Evolutionary conservation across 352 stramenopile genomes (phyloP), one percentile per base, ranked within the genome.

Genomic region (Halophytophthora batemanensis): DNA sequence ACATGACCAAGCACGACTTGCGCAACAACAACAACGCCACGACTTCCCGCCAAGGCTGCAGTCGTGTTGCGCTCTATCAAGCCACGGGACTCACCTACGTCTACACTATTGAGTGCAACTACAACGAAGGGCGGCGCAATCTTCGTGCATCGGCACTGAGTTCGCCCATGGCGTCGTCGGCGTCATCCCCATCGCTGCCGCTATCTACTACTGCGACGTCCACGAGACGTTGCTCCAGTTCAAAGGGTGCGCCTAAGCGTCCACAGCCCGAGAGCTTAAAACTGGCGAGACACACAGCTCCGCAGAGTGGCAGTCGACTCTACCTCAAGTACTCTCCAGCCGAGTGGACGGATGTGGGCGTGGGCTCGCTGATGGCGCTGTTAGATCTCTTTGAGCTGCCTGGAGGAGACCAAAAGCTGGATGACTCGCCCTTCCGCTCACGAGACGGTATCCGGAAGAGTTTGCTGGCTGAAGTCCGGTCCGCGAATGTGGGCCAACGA

Each of bases 101-200:
- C 39, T 97, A 97, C 68, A 97, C 90, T 10, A 77, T 97, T 33
- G 90, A 97, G 64, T 96, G 88, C 65, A 97, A 97, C 62, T 97
- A 97, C 73, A 95, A 96, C 60, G 82, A 76, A 62, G 82, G 80
- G 0, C 64, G 73, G 12, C 70, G 63, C 18, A 66, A 67, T 56
- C 50, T 73, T 25, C 66, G 65, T 33, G 52, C 50, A 11, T 70
- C 60, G 1, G 59, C 59, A 31, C 44, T 61, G 34, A 49, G 19
- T 7, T 48, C 49, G 21, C 36, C 19, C 13, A 22, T 17, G 12
- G 40, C 45, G 37, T 17, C 52, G 42, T 50, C 38, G 36, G 50
- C 63, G 6, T 61, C 50, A 19, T 53, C 53, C 23, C 35, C 35
- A 34, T 50, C 29, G 14, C 36, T 34, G 44, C 13, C 31, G 22